These are phyloP conservation scores for Trametes punicea DNA, from an alignment of 768 basidiomycete species.

Conservation along the genomic window DNA sequence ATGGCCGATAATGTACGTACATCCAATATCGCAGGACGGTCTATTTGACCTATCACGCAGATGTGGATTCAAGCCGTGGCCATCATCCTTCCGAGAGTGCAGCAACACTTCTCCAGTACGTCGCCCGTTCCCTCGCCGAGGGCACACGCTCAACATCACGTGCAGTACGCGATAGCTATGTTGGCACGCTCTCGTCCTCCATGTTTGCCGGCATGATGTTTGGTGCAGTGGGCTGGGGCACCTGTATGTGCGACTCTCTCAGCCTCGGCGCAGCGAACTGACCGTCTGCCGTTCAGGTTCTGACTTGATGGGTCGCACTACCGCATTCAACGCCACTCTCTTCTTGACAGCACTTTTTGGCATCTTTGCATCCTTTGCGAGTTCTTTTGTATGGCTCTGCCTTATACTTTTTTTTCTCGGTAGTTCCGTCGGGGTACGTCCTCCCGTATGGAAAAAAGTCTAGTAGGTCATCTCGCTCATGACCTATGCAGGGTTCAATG, in stretches of 20 bases:
- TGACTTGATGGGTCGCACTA: conserved; percentile 82
- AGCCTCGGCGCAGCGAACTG: neutral
- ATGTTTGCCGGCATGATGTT: conserved; percentile 99
- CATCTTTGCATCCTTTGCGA: conserved; percentile 69
- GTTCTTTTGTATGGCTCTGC: conserved; percentile 68
- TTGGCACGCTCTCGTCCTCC: conserved; percentile 80
- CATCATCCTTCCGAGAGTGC: conserved; percentile 94
- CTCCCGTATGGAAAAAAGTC: neutral
- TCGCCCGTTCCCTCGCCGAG: neutral
- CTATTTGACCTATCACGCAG: conserved; percentile 42
- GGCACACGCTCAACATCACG: neutral
- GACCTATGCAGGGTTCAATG: conserved; percentile 79
- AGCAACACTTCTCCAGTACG: conserved; percentile 78
- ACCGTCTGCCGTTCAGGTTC: conserved; percentile 50
- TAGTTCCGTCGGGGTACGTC: conserved; percentile 85
- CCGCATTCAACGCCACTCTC: conserved; percentile 91
- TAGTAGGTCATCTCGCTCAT: neutral
- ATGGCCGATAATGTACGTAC: conserved; percentile 82
- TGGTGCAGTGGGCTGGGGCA: conserved; percentile 89
- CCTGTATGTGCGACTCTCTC: conserved; percentile 44
- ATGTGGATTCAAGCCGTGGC: conserved; percentile 94
- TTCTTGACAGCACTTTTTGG: conserved; percentile 91
- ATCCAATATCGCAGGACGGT: neutral
- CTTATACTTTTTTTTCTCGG: conserved; percentile 82
- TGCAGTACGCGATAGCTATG: conserved; percentile 67